Conservation (phyloP, 345 rosid species). For the Cardamine chenopodiifolia region DNA sequence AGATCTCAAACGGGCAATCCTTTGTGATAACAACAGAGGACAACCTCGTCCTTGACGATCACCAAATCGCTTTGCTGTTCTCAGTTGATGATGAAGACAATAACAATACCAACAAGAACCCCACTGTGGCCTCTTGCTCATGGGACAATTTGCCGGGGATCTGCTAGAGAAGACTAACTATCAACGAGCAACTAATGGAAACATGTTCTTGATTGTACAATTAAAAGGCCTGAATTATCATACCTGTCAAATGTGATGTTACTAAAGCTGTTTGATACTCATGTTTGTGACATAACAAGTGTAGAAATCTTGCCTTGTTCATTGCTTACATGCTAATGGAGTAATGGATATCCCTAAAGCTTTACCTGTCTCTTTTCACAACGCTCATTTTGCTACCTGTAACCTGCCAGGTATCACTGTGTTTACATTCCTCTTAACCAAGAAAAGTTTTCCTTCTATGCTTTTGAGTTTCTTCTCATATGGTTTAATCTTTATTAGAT, state of each 20-base stretch:
- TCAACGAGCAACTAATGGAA: background rate
- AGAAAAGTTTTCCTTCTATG: background rate
- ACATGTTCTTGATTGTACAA: background rate
- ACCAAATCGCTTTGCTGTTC: constrained; percentile 50
- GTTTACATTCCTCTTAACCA: background rate
- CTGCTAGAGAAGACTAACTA: constrained; percentile 36
- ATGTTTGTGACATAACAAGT: background rate
- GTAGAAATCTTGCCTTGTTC: constrained; percentile 13
- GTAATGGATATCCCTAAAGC: background rate
- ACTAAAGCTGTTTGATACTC: background rate
- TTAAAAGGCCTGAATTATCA: background rate
- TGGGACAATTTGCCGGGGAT: constrained; percentile 46
- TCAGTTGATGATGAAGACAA: constrained; percentile 34
- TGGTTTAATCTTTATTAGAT: background rate
- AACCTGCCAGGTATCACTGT: background rate
- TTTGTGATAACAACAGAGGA: constrained; percentile 50
- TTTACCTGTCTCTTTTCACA: background rate
- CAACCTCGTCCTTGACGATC: constrained; percentile 53
- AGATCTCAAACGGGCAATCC: constrained; percentile 51
- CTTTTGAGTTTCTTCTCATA: constrained; percentile 3
- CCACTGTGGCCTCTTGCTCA: background rate
- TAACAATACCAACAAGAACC: background rate
- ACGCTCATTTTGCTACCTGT: background rate
- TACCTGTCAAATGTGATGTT: background rate
- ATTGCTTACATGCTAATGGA: background rate